phyloP scores from a whole-genome alignment of 805 yeast genomes.

The Pichia insulana region DNA sequence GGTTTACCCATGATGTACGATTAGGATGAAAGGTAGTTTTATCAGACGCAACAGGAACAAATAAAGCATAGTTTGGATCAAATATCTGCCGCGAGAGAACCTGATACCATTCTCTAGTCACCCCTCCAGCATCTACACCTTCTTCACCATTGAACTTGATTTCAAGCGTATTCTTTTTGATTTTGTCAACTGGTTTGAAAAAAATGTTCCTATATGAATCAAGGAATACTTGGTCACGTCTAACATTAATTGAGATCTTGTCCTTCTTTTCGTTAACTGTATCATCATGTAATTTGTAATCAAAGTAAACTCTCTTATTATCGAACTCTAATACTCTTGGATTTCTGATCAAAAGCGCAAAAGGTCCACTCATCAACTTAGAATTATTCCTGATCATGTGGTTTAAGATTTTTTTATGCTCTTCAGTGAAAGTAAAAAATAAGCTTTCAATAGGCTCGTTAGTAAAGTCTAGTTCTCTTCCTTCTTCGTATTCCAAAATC shows the following conservation, averaged over 20 bases:
- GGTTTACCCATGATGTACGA: constrained; percentile 83
- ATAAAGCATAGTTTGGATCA: constrained; percentile 89
- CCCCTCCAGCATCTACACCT: constrained; percentile 98
- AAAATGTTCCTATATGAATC: constrained; percentile 82
- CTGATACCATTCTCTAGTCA: constrained; percentile 96
- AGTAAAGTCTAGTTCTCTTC: constrained; percentile 54
- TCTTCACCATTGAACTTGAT: constrained; percentile 86
- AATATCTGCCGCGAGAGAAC: constrained; percentile 91
- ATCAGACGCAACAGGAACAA: constrained; percentile 85
- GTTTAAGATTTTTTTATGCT: constrained; percentile 79
- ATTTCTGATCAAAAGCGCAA: constrained; percentile 77
- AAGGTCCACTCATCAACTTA: constrained; percentile 91
- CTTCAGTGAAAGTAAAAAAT: constrained; percentile 81
- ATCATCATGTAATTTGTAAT: constrained; percentile 54
- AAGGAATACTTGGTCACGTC: constrained; percentile 84
- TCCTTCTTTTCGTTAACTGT: constrained; percentile 30
- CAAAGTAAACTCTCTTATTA: constrained; percentile 81
- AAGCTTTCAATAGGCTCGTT: constrained; percentile 68
- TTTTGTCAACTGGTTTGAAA: constrained; percentile 66
- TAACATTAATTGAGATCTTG: constrained; percentile 56
- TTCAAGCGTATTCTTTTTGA: constrained; percentile 63
- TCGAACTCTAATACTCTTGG: constrained; percentile 91
- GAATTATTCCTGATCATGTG: constrained; percentile 89
- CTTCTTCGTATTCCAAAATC: constrained; percentile 55
- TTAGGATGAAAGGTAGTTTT: constrained; percentile 94